Evolutionary conservation across 148 eudicot genomes (phyloP), one percentile per base, ranked within the genome.

Genomic region (Rhododendron ovatum): DNA sequence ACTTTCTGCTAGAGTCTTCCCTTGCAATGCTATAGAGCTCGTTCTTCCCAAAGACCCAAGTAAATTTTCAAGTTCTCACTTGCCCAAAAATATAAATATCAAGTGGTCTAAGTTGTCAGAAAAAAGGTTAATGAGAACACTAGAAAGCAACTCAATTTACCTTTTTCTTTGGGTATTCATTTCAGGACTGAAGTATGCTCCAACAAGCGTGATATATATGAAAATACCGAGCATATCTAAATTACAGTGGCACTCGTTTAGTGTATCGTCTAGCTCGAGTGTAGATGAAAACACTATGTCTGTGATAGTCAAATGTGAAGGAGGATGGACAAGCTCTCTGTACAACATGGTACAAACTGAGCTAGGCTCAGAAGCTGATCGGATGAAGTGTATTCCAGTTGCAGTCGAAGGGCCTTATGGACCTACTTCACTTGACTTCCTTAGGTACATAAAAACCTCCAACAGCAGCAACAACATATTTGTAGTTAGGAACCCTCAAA

Each of bases 331-430:
- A 76, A 91, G 88, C 81, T 79, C 93, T 77, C 90, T 96, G 43
- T 91, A 93, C 69, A 84, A 91, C 55, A 76, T 87, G n/a, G 63
- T 94, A 45, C 57, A 81, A 78, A 83, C 87, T 73, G 90, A 88
- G 86, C 47, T 50, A 11, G 85, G 89, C 59, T 84, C 88, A 9
- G 82, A 88, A 55, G 77, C 75, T 30, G 84, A 90, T 73, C 87
- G 51, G 78, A 87, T 83, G 28, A 86, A 78, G 86, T 90, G 90
- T 78, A 87, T 95, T 82, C 90, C 93, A 69, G 91, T 92, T 83
- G 90, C 92, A 20, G 53, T 94, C 10, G 97, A 94, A 92, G 99
- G 98, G 83, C 99, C 99, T 71, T 95, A 96, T 88, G 99, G 99
- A 82, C 98, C 99, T 35, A 73, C 91, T 80, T 90, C 96, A 18